Percentiles rank a stretch among this genome's conserved stretches.
These are phyloP conservation scores for Backusella tarrabulga DNA, from an alignment of 192 early-diverging fungal species.

Conservation along the genomic window DNA sequence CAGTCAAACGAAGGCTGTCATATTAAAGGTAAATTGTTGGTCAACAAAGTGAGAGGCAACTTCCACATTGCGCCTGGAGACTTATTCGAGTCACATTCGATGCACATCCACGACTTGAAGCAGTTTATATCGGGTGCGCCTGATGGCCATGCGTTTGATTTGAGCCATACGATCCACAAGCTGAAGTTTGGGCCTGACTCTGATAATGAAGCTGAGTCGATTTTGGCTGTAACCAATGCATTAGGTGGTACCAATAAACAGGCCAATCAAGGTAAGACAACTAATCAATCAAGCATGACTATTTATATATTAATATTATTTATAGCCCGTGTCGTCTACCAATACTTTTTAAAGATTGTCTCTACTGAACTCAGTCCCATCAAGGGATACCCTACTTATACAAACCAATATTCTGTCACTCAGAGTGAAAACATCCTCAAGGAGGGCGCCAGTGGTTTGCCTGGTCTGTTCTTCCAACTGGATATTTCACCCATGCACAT, in stretches of 20 bases:
- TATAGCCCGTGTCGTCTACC: conserved; percentile 68
- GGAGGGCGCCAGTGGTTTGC: conserved; percentile 18
- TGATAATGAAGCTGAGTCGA: conserved; percentile 14
- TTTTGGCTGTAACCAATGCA: conserved; percentile 54
- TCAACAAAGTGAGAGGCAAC: conserved; percentile 94
- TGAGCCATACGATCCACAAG: conserved; percentile 79
- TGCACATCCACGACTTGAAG: conserved; percentile 80
- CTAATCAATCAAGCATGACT: conserved; percentile 11
- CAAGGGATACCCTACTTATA: conserved; percentile 66
- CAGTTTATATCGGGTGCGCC: conserved; percentile 45
- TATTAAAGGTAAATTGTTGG: conserved; percentile 72
- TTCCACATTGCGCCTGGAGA: conserved; percentile 92
- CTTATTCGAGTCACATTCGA: conserved; percentile 62
- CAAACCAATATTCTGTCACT: conserved; percentile 95
- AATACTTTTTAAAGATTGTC: conserved; percentile 95
- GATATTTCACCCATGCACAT: conserved; percentile 98
- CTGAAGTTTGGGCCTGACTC: conserved; percentile 73
- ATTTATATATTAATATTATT: not conserved
- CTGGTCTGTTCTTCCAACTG: conserved; percentile 80
- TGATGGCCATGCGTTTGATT: conserved; percentile 65
- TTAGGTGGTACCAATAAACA: conserved; percentile 61
- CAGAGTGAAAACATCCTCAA: conserved; percentile 71
- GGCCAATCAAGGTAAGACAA: conserved; percentile 44
- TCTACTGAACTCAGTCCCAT: conserved; percentile 76
- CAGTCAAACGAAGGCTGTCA: conserved; percentile 92